A percentile compares a stretch with the other conserved stretches of the same genome.
phyloP scores from a whole-genome alignment of 1,284 basidiomycete species.

The Mycosarcoma mackinlayi region DNA sequence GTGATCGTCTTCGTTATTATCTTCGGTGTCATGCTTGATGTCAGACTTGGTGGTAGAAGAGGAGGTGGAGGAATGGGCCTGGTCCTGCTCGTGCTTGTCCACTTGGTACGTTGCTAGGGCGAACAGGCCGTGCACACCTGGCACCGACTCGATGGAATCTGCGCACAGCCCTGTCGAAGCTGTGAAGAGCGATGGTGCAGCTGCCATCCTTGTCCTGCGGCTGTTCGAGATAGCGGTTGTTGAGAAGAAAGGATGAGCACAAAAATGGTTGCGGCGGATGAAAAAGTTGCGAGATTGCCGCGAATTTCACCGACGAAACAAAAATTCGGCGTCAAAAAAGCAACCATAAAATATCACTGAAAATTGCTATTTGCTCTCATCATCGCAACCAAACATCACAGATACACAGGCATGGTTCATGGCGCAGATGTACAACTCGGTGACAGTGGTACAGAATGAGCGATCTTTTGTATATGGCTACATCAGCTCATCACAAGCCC shows the following conservation, averaged over 20 bases:
- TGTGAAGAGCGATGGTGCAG: constrained; percentile 33
- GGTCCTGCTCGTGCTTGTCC: constrained; percentile 53
- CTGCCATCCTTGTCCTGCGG: constrained; percentile 3
- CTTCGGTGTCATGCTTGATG: neutral
- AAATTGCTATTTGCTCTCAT: constrained; percentile 1
- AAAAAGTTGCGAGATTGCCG: constrained; percentile 12
- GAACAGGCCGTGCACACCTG: constrained; percentile 48
- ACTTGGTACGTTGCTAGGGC: constrained; percentile 67
- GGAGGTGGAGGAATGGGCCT: constrained; percentile 20
- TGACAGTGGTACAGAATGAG: no score
- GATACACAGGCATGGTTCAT: no score
- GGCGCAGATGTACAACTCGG: no score
- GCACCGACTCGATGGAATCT: constrained; percentile 64
- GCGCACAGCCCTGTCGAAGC: constrained; percentile 61
- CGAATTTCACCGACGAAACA: constrained; percentile 13
- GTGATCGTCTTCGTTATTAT: constrained; percentile 15
- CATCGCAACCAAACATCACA: neutral
- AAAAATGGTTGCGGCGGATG: neutral
- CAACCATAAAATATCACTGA: neutral
- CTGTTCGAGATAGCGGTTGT: no score
- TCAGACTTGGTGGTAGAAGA: constrained; percentile 1
- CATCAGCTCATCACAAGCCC: constrained; percentile 22
- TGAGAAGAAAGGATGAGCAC: neutral
- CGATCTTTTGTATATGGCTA: no score
- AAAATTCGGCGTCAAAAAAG: neutral